Base-by-base conservation (phyloP, 2,329 filamentous ascomycete genomes). In the Penicillium sp. region DNA sequence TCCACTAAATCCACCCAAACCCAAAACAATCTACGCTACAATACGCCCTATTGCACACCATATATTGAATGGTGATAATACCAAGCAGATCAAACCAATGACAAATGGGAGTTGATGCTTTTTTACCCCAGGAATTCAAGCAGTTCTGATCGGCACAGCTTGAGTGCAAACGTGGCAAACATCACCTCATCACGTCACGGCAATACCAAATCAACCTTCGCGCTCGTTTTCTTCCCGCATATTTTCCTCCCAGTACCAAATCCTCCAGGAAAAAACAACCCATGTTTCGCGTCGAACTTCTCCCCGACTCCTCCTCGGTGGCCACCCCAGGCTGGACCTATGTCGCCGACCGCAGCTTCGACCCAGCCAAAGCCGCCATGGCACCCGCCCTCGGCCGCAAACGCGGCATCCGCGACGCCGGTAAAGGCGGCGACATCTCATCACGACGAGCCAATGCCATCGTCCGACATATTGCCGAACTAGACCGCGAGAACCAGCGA, bases 261-360 rank as follows among this genome's bases (percentile, higher is more conserved):
- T 25, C 21, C 2, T 18, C 7, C 27, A 33, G n/a, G n/a, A n/a
- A n/a, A n/a, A 32, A 27, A 28, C 33, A 39, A 30, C 39, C 23
- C 29, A 83, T 82, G 76, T 79, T 79, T 53, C 84, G 86, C 56
- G 87, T 97, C 56, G 83, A 94, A 67, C 84, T 94, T 54, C 73
- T 96, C 41, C 86, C 87, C 23, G 81, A 80, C 58, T 73, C 81
- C 18, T 81, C 80, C 46, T 81, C 81, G 11, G 79, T 80, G 30
- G 73, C 78, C 30, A 86, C 87, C 1, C 89, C 91, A 1, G 91
- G 91, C 58, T 97, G 89, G 85, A 88, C 88, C 9, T 95, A 95
- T 63, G 87, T 96, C 1, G 83, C 89, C 19, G 87, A 95, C 60
- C 82, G 78, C 11, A 61, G 77, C 64, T 75, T 78, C 40, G 75